A percentile compares a stretch with the other conserved stretches of the same genome.
These are phyloP conservation scores for Fraxinus platypoda DNA, from an alignment of 305 asterid genomes.

Conservation along the genomic window DNA sequence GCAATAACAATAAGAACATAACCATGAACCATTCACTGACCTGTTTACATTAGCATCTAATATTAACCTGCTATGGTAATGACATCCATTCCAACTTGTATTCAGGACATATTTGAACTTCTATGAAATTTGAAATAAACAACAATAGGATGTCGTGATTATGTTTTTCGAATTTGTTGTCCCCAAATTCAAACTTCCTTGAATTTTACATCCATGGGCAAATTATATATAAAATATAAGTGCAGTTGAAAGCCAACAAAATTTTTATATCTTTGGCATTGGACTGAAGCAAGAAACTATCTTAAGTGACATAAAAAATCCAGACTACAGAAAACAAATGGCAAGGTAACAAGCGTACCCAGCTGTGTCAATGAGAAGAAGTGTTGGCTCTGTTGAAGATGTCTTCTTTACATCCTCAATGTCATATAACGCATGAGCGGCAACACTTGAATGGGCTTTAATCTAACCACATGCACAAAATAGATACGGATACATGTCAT, in stretches of 20 bases:
- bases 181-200: not conserved
- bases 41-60: not conserved
- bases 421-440: conserved; percentile 67
- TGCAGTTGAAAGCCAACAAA: not conserved
- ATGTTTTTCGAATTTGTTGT: not conserved
- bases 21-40: not conserved
- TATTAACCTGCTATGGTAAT: not conserved
- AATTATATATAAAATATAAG: not conserved
- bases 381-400: conserved; percentile 79
- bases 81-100: not conserved
- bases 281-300: conserved; percentile 16
- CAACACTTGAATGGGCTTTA: conserved; percentile 89
- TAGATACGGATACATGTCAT: not conserved
- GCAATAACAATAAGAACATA: not conserved
- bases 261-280: not conserved
- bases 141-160: not conserved
- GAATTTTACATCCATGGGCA: not conserved
- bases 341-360: conserved; percentile 50
- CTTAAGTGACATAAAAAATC: not conserved
- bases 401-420: conserved; percentile 80
- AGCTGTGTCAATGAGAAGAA: conserved; percentile 88
- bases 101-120: not conserved
- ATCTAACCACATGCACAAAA: conserved; percentile 41
- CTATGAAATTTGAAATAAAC: not conserved
- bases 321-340: conserved; percentile 1